These are phyloP conservation scores for Harringtonia aguacate DNA, from an alignment of 2,329 filamentous ascomycete genomes.

Conservation along the genomic window DNA sequence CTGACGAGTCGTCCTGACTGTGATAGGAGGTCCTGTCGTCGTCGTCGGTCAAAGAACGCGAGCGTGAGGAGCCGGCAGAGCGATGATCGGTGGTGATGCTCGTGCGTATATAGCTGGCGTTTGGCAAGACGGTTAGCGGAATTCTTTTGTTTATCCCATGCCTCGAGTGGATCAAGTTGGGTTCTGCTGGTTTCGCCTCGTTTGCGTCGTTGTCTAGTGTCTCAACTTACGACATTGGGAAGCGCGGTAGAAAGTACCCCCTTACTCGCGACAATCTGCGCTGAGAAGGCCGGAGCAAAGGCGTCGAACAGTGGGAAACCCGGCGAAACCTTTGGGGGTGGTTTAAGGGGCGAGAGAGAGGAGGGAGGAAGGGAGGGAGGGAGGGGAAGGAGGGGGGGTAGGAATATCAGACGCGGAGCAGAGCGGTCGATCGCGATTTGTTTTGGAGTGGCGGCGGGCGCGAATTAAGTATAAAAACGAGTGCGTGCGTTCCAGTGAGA, in stretches of 20 bases:
- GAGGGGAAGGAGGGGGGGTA: not conserved
- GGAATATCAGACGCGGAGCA: not conserved
- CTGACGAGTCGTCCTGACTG: slow-evolving; percentile 22
- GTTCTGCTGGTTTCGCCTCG: not conserved
- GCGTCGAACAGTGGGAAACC: slow-evolving; percentile 16
- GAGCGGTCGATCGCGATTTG: no score
- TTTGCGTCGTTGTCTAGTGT: not conserved
- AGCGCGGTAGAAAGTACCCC: slow-evolving; percentile 21
- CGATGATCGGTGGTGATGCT: slow-evolving; percentile 7
- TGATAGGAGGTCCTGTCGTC: slow-evolving; percentile 27
- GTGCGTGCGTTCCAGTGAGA: no score
- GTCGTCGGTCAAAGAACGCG: slow-evolving; percentile 19
- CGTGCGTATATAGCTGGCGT: slow-evolving; percentile 7
- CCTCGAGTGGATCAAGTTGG: not conserved
- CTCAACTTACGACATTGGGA: slow-evolving; percentile 27
- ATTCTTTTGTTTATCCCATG: not conserved
- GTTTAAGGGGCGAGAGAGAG: not conserved
- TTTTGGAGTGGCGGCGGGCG: no score
- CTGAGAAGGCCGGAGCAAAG: slow-evolving; percentile 31
- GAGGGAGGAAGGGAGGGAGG: not conserved
- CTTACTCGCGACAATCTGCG: slow-evolving; percentile 35
- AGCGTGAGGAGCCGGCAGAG: slow-evolving; percentile 17
- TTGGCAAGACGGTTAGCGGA: not conserved
- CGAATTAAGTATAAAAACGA: no score
- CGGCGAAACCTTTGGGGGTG: not conserved